Evolutionary conservation across 257 asterid genomes (phyloP), one percentile per base, ranked within the genome.

Genomic region (Solanum ahanhuiri): DNA sequence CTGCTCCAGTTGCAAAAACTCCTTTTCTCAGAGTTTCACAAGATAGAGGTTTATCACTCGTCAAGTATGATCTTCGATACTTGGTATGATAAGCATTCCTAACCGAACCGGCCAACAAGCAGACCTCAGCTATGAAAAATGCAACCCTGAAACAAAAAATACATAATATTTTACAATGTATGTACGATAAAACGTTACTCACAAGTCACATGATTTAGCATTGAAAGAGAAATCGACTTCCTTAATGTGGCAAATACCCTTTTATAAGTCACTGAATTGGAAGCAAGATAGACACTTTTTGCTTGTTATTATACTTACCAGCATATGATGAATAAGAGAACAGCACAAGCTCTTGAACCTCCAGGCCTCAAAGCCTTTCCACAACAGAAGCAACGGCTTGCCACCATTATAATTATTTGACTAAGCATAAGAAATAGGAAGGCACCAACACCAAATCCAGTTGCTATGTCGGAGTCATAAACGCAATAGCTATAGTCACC

Each of bases 21-120:
- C 99, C 99, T 89, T 93, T 97, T 43, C 98, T 92, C 81, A 95
- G 94, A 0, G 97, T 97, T 88, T 97, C 98, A 30, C 99, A 97
- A 1, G 98, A 92, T 9, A 98, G 96, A 8, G 92, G 94, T 2
- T 81, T 85, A 0, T 93, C 93, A 15, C 87, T 89, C 81, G 15
- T 48, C 43, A 48, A 48, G 43, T 28, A 0, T 1, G 84, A 79
- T 30, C 87, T 82, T 69, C 92, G 88, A 91, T 95, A 94, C 91
- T 93, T 95, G 84, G 96, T 92, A 95, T 97, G 98, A 87, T 96
- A 94, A 15, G 98, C 97, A 85, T 97, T 97, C 86, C 92, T 93
- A 85, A 94, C 98, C 2, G 98, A 97, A 85, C 98, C 99, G 14
- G 99, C 98, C 70, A 97, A 90, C 88, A 97, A 89, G 88, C 97